Evolutionary conservation across 441 rosid species (phyloP).

Genomic region (Breynia disticha): DNA sequence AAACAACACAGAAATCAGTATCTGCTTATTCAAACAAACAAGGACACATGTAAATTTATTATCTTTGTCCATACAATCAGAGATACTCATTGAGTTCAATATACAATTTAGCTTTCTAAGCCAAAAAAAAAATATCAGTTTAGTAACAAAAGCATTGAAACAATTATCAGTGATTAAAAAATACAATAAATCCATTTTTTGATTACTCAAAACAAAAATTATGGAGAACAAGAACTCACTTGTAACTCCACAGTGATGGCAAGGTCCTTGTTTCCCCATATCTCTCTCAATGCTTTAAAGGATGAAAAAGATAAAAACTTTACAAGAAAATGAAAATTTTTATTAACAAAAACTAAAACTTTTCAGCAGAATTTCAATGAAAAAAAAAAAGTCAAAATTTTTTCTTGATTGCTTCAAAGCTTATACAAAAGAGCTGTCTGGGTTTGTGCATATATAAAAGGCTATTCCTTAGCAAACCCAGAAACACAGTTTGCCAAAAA

Average conservation of each 20-base stretch:
- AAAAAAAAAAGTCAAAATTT: constrained; percentile 1
- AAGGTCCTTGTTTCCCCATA: constrained; percentile 99
- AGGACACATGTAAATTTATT: constrained; percentile 19
- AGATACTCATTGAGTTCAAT: constrained; percentile 16
- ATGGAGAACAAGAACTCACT: constrained; percentile 99
- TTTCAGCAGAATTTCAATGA: background rate
- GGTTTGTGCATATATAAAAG: constrained; percentile 14
- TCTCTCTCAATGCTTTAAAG: constrained; percentile 21
- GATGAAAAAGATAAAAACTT: constrained; percentile 22
- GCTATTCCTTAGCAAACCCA: constrained; percentile 32
- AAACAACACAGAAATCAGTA: too few species aligned
- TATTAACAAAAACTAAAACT: constrained; percentile 11
- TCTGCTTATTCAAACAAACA: constrained; percentile 10
- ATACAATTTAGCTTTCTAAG: constrained; percentile 14
- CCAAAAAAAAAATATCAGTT: constrained; percentile 12
- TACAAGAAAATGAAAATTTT: constrained; percentile 10
- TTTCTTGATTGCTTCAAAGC: constrained; percentile 24
- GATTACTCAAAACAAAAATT: too few species aligned
- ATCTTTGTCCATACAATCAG: constrained; percentile 20
- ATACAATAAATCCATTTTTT: background rate
- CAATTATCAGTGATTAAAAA: too few species aligned
- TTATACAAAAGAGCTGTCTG: constrained; percentile 20
- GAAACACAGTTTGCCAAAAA: constrained; percentile 37
- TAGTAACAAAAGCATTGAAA: background rate
- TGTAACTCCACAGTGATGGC: constrained; percentile 99